Evolutionary conservation across 2,329 filamentous ascomycete species (phyloP), one percentile per base, ranked within the genome.

Genomic region (Harringtonia lauricola): DNA sequence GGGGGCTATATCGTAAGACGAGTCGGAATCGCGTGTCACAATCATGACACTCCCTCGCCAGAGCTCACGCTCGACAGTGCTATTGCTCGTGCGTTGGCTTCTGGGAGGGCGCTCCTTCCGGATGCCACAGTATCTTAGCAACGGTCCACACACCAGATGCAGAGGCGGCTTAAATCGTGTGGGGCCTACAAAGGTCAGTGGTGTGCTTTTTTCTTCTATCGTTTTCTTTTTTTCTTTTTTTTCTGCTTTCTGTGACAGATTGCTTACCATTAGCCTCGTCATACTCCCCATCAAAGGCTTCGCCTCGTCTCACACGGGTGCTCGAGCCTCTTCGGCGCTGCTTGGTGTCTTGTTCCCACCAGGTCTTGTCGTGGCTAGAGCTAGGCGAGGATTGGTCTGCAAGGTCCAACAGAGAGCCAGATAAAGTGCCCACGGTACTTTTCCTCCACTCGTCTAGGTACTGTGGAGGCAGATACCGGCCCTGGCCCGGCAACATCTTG

Each of bases 41-140:
- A 98, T 95, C 86, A 98, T 88, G 45, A 96, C 74, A 47, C 80
- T 94, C 6, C 92, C 92, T 59, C 89, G 79, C 92, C 92, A 98
- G 18, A 90, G 79, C 54, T 95, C 86, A 41, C 79, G 75, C 36
- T 86, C 80, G 43, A 46, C 8, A 3, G 18, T 3, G 7, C 37
- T 15, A n/a, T 18, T 36, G 13, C 56, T 45, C 2, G 55, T 51
- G 50, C 59, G 61, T 44, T 56, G 59, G 26, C 59, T 61, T 28
- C 64, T 57, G 1, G 65, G 55, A 39, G 64, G 56, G 54, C 69
- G 66, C 62, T 94, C 77, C 33, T 70, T 71, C 34, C 82, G 78
- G 35, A 95, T 78, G 18, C 94, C 92, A 44, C 83, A 90, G 59
- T 94, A 98, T 47, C 92, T 80, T 49, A 98, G 66, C 19, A 98